Evolutionary conservation across 768 basidiomycete species (phyloP).

Genomic region (Hygrophorus russula): DNA sequence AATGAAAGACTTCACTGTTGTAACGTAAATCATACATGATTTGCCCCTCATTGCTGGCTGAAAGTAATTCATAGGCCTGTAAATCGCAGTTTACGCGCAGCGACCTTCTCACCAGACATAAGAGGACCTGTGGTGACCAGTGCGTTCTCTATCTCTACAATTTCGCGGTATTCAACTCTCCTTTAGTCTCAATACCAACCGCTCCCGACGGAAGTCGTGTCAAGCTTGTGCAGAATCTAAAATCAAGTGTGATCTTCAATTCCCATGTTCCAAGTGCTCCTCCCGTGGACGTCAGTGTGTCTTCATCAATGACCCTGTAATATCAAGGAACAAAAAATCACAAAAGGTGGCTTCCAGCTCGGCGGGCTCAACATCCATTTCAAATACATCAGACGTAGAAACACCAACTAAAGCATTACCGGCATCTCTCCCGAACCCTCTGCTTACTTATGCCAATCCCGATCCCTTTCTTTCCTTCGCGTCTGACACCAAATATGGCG

Average conservation of each 20-base stretch:
- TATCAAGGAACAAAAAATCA: conserved; percentile 27
- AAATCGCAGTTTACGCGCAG: conserved; percentile 63
- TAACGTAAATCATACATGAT: conserved; percentile 29
- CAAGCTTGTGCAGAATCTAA: conserved; percentile 68
- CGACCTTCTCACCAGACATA: conserved; percentile 62
- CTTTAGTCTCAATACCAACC: conserved; percentile 30
- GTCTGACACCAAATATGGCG: background rate
- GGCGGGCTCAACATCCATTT: conserved; percentile 6
- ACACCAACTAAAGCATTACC: conserved; percentile 26
- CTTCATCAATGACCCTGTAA: conserved; percentile 41
- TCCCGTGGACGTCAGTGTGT: conserved; percentile 53
- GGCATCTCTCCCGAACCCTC: conserved; percentile 15
- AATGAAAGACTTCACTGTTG: conserved; percentile 57
- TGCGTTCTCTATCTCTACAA: conserved; percentile 24
- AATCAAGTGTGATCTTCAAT: conserved; percentile 59
- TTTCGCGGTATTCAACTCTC: conserved; percentile 8
- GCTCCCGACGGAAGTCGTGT: conserved; percentile 59
- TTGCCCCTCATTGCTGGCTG: conserved; percentile 4
- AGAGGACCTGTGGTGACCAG: conserved; percentile 60
- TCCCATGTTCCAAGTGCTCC: conserved; percentile 57
- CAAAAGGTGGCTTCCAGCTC: conserved; percentile 17
- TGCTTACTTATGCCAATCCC: conserved; percentile 9
- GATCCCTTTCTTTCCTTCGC: background rate
- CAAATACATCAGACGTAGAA: conserved; percentile 11
- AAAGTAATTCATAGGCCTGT: conserved; percentile 36